A percentile compares a stretch with the other conserved stretches of the same genome.
Evolutionary conservation across 495 filamentous ascomycete species (phyloP).

Genomic region (Sporormia fimetaria): DNA sequence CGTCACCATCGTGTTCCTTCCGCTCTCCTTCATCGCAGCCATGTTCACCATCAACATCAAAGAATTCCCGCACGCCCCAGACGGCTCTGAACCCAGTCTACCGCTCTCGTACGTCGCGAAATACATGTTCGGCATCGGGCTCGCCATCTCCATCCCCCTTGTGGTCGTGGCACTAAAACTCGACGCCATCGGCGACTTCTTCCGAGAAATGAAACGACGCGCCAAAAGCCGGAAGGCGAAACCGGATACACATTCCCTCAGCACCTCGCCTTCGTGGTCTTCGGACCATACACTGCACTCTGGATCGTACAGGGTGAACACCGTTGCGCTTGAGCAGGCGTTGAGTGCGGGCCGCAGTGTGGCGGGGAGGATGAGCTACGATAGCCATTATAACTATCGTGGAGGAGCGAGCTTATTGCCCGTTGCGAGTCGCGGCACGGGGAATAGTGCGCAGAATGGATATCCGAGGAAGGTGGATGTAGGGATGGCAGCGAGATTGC

Average conservation of each 20-base stretch:
- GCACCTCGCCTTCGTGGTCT: slow-evolving; percentile 1
- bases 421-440: slow-evolving; percentile 13
- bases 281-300: too few species aligned
- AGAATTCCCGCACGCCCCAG: slow-evolving; percentile 38
- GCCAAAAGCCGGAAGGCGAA: not conserved
- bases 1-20: slow-evolving; percentile 58
- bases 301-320: slow-evolving; percentile 7
- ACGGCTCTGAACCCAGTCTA: slow-evolving; percentile 32
- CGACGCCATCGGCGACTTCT: slow-evolving; percentile 42
- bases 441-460: slow-evolving; percentile 1
- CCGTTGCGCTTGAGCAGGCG: slow-evolving; percentile 11
- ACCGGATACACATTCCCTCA: not conserved
- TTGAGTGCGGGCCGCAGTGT: slow-evolving; percentile 9
- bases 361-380: slow-evolving; percentile 1
- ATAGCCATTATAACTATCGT: slow-evolving; percentile 1
- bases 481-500: not conserved
- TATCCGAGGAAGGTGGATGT: slow-evolving; percentile 4
- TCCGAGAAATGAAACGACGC: slow-evolving; percentile 5
- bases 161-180: slow-evolving; percentile 48
- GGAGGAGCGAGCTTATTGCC: slow-evolving; percentile 1
- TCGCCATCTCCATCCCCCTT: slow-evolving; percentile 53
- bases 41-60: slow-evolving; percentile 55
- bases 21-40: slow-evolving; percentile 54
- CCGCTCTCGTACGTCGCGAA: slow-evolving; percentile 48
- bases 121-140: slow-evolving; percentile 56